These are phyloP conservation scores for Aspergillus niger DNA, from an alignment of 2,329 filamentous ascomycete species.

Conservation along the genomic window DNA sequence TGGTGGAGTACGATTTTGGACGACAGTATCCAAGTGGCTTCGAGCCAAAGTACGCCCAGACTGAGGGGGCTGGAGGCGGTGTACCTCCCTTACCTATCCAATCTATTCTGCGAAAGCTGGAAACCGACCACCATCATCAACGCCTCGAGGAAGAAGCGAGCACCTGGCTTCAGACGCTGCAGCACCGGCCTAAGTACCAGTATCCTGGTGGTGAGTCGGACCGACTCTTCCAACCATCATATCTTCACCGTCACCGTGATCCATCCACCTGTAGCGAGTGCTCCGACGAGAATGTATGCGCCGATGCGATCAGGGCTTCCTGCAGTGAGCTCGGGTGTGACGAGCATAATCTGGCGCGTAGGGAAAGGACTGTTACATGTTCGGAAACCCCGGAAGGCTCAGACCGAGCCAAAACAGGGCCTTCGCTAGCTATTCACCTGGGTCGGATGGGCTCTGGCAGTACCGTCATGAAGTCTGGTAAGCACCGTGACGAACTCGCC, in stretches of 20 bases:
- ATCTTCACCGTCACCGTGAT: neutral
- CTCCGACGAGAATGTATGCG: conserved; percentile 16
- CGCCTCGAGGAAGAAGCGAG: neutral
- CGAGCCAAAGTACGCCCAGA: conserved; percentile 17
- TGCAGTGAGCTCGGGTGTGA: conserved; percentile 15
- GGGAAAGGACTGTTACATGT: neutral
- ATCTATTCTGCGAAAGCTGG: neutral
- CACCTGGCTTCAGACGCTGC: neutral
- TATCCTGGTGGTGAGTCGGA: neutral
- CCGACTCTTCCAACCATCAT: neutral
- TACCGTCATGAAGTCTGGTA: conserved; percentile 19
- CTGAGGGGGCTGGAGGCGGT: neutral
- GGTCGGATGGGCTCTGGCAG: conserved; percentile 13
- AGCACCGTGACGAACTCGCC: conserved; percentile 3
- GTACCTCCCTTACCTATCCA: neutral
- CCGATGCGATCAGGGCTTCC: neutral
- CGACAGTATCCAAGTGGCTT: conserved; percentile 27
- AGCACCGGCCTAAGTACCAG: neutral
- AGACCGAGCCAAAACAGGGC: neutral
- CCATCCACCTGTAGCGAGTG: neutral
- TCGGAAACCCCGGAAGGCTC: neutral
- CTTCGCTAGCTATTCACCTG: conserved; percentile 6
- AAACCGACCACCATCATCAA: neutral
- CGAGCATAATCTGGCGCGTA: neutral
- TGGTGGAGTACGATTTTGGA: conserved; percentile 35